Percentiles rank a stretch among this genome's conserved stretches.
These are phyloP conservation scores for Solanum pimpinellifolium DNA, from an alignment of 257 asterid species.

Conservation along the genomic window DNA sequence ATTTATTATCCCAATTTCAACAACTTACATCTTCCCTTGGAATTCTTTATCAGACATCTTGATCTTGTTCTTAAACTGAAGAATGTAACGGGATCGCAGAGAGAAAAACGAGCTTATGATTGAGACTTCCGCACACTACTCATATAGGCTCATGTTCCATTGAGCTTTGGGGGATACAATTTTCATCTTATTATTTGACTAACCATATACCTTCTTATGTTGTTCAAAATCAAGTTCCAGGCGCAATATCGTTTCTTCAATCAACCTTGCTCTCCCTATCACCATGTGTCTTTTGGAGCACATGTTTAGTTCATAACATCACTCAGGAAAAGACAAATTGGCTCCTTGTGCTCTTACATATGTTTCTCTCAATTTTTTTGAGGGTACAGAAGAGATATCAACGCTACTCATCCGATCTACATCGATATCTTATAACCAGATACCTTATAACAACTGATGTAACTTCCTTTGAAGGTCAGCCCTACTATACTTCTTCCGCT, in stretches of 20 bases:
- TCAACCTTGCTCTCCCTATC: not conserved
- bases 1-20: not conserved
- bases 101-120: not conserved
- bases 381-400: not conserved
- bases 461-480: not conserved
- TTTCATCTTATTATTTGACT: not conserved
- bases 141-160: not conserved
- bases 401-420: not conserved
- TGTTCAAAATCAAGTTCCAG: not conserved
- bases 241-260: not conserved
- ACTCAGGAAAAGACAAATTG: not conserved
- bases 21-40: not conserved
- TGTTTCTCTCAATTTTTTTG: not conserved
- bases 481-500: not conserved
- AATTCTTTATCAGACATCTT: not conserved
- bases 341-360: not conserved
- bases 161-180: not conserved
- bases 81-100: too few relatives aligned
- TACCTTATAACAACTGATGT: not conserved
- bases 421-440: not conserved
- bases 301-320: not conserved
- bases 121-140: not conserved
- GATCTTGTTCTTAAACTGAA: not conserved
- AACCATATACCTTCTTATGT: not conserved
- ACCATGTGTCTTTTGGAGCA: not conserved